These are phyloP conservation scores for Leptomonas seymouri DNA, from an alignment of 208 protist genomes.

Conservation along the genomic window DNA sequence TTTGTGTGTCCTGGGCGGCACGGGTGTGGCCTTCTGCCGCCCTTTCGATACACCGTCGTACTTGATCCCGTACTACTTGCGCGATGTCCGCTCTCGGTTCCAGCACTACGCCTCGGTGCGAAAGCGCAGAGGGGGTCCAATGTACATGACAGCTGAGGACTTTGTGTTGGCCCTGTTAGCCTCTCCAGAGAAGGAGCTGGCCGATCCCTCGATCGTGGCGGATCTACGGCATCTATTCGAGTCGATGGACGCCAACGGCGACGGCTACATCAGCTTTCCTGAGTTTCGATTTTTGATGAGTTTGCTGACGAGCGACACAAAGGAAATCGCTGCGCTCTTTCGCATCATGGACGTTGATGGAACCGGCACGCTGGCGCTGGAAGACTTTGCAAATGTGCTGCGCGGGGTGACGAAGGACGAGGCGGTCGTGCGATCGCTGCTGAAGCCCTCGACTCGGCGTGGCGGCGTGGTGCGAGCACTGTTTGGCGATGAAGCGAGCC, in stretches of 20 bases:
- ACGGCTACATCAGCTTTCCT: slow-evolving; percentile 75
- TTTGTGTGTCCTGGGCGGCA: slow-evolving; percentile 17
- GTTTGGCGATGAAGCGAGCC: slow-evolving; percentile 53
- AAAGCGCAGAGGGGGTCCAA: slow-evolving; percentile 50
- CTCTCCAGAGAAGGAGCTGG: slow-evolving; percentile 45
- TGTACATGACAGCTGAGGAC: slow-evolving; percentile 88
- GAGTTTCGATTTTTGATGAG: slow-evolving; percentile 87
- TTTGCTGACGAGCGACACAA: slow-evolving; percentile 61
- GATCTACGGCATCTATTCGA: slow-evolving; percentile 51
- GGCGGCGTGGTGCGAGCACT: slow-evolving; percentile 67
- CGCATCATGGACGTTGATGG: slow-evolving; percentile 63
- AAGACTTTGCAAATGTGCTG: slow-evolving; percentile 79
- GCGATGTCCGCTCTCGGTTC: slow-evolving; percentile 77
- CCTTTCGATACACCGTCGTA: slow-evolving; percentile 83
- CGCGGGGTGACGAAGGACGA: slow-evolving; percentile 66
- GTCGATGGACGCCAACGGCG: slow-evolving; percentile 77
- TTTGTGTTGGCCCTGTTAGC: slow-evolving; percentile 83
- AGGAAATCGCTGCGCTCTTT: slow-evolving; percentile 69
- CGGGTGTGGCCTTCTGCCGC: slow-evolving; percentile 50
- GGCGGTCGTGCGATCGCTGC: slow-evolving; percentile 44
- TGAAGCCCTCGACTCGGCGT: slow-evolving; percentile 36
- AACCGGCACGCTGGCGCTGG: slow-evolving; percentile 49
- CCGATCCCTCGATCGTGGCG: slow-evolving; percentile 14
- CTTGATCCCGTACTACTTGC: slow-evolving; percentile 90
- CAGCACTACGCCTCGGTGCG: slow-evolving; percentile 84